phyloP scores from a whole-genome alignment of 495 filamentous ascomycete species.

The Peziza echinospora region DNA sequence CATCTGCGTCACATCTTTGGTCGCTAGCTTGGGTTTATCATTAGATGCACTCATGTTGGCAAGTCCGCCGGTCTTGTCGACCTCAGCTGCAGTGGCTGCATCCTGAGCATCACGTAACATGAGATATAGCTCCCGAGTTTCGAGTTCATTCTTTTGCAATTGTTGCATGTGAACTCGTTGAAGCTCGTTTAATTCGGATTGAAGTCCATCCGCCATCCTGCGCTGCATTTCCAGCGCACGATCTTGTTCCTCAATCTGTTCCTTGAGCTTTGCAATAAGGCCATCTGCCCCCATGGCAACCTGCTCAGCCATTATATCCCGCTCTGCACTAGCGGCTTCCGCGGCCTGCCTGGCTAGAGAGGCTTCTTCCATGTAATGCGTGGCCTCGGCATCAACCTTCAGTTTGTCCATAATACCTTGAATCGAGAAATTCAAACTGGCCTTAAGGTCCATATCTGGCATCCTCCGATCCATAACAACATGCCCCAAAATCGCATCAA shows the following conservation, averaged over 20 bases:
- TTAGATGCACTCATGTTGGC: not conserved
- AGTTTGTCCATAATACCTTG: constrained; percentile 85
- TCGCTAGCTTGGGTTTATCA: constrained; percentile 7
- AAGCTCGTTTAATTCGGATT: constrained; percentile 70
- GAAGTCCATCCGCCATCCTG: constrained; percentile 66
- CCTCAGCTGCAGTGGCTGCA: constrained; percentile 70
- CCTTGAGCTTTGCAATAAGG: constrained; percentile 76
- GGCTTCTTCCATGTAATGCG: constrained; percentile 76
- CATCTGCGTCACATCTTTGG: constrained; percentile 48
- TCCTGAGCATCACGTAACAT: constrained; percentile 98
- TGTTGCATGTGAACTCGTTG: constrained; percentile 77
- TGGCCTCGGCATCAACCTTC: constrained; percentile 86
- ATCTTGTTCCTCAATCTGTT: constrained; percentile 76
- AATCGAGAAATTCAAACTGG: constrained; percentile 91
- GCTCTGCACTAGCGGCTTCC: constrained; percentile 83
- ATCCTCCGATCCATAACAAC: constrained; percentile 94
- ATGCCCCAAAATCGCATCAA: constrained; percentile 94
- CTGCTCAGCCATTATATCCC: constrained; percentile 89
- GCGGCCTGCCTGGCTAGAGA: constrained; percentile 74
- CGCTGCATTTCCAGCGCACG: constrained; percentile 72
- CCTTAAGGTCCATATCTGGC: constrained; percentile 92
- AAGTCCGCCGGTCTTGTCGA: constrained; percentile 23
- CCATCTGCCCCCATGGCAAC: constrained; percentile 86
- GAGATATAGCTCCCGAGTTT: constrained; percentile 88
- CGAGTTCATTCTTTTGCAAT: constrained; percentile 80